phyloP scores from a whole-genome alignment of 164 flowering plant genomes.

The Magnolia sinica region DNA sequence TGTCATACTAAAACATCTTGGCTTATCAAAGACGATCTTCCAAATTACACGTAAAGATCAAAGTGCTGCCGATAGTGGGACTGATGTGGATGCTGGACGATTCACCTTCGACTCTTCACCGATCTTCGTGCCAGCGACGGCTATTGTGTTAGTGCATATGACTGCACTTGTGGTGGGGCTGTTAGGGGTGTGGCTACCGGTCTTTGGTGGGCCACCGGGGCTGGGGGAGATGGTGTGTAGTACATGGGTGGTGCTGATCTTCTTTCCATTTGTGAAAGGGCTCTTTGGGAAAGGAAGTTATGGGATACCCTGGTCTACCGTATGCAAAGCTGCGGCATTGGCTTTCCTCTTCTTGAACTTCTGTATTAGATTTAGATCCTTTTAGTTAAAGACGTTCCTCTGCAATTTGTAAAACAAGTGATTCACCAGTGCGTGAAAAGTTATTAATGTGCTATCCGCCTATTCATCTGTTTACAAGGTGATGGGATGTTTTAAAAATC shows the following conservation, averaged over 20 bases:
- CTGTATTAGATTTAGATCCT: background rate
- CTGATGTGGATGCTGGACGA: constrained; percentile 9
- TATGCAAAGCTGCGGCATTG: constrained; percentile 35
- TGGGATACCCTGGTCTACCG: constrained; percentile 48
- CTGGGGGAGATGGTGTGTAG: constrained; percentile 39
- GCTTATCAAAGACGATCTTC: constrained; percentile 42
- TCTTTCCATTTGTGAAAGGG: constrained; percentile 50
- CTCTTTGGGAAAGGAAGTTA: constrained; percentile 42
- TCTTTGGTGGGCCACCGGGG: background rate
- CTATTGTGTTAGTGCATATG: constrained; percentile 40
- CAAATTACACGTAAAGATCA: constrained; percentile 45
- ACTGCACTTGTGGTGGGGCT: constrained; percentile 19
- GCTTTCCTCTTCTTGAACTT: constrained; percentile 31
- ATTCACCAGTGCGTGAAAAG: too few relatives aligned
- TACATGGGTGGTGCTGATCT: constrained; percentile 34
- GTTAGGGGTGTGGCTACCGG: constrained; percentile 6
- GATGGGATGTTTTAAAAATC: too few relatives aligned
- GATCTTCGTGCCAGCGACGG: constrained; percentile 35
- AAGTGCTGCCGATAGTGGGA: constrained; percentile 1
- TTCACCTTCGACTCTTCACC: constrained; percentile 56
- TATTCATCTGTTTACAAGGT: too few relatives aligned
- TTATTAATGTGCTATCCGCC: too few relatives aligned
- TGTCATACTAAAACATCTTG: constrained; percentile 34
- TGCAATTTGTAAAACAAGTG: too few relatives aligned
- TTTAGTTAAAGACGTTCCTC: too few relatives aligned